Percentiles rank a stretch among this genome's conserved stretches.
Conservation (phyloP, 805 yeast species). For the Starmerella potacharoeniae region DNA sequence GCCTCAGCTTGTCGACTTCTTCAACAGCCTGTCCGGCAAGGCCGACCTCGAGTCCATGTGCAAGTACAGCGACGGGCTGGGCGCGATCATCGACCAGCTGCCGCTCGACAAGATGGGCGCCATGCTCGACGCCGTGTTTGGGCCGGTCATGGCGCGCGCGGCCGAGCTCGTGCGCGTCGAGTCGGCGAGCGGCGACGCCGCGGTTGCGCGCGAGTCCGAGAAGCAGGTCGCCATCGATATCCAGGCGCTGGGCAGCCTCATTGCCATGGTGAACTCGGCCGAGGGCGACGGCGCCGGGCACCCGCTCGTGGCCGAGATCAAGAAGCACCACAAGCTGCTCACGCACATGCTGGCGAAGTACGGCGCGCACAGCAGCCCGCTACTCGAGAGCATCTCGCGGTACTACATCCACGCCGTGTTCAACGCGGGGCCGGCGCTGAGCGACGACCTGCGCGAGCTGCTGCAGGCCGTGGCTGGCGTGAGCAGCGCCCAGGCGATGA, state of each 20-base stretch:
- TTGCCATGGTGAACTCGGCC: constrained; percentile 54
- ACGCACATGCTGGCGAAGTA: constrained; percentile 2
- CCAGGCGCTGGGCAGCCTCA: constrained; percentile 47
- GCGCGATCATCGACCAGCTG: constrained; percentile 48
- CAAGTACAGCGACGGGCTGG: constrained; percentile 82
- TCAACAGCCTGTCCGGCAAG: constrained; percentile 41
- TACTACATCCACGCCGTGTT: constrained; percentile 17
- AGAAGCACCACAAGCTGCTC: constrained; percentile 11
- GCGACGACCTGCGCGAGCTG: constrained; percentile 5
- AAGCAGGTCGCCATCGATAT: constrained; percentile 24
- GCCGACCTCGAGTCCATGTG: constrained; percentile 59
- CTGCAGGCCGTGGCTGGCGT: constrained; percentile 2
- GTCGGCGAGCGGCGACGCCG: background rate
- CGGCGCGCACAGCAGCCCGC: constrained; percentile 4
- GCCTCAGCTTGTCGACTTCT: constrained; percentile 66
- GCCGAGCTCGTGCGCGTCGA: constrained; percentile 31
- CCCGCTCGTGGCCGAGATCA: constrained; percentile 27
- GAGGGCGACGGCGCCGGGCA: constrained; percentile 18
- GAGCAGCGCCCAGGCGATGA: background rate
- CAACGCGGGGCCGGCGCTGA: constrained; percentile 14
- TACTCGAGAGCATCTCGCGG: constrained; percentile 14
- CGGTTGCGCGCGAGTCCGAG: background rate
- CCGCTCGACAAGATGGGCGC: constrained; percentile 32
- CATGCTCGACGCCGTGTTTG: constrained; percentile 61
- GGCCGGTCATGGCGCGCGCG: constrained; percentile 49